These are phyloP conservation scores for Dictyostelium intermedium DNA, from an alignment of 78 protist genomes.

Conservation along the genomic window DNA sequence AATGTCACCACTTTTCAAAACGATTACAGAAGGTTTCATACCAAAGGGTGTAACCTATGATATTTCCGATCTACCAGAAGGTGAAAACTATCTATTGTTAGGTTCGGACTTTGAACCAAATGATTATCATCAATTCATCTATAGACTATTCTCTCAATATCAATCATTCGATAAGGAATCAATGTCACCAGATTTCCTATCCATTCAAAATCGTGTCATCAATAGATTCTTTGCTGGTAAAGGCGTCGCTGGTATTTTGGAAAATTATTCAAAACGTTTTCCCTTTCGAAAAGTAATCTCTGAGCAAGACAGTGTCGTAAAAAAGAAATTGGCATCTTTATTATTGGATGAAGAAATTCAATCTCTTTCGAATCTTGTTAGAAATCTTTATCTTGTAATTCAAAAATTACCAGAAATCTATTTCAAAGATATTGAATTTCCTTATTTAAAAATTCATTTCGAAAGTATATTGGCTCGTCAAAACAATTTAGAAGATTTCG, in stretches of 20 bases:
- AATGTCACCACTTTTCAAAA: background rate
- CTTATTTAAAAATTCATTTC: background rate
- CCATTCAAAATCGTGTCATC: constrained; percentile 13
- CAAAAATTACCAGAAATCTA: background rate
- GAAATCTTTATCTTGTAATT: background rate
- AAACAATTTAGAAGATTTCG: background rate
- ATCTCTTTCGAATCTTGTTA: background rate
- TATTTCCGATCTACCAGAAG: constrained; percentile 15
- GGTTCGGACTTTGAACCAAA: constrained; percentile 28
- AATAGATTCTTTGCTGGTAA: constrained; percentile 45
- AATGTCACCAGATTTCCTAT: background rate
- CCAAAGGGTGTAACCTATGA: background rate
- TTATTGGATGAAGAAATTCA: background rate
- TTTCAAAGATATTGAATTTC: background rate
- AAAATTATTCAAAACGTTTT: background rate
- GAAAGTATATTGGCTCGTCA: background rate
- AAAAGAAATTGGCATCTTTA: background rate
- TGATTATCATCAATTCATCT: constrained; percentile 15
- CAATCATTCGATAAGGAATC: background rate
- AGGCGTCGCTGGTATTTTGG: background rate
- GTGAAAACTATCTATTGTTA: constrained; percentile 19
- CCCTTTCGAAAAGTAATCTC: background rate
- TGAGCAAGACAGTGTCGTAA: background rate
- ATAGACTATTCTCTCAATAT: constrained; percentile 14
- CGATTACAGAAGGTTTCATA: background rate